phyloP scores from a whole-genome alignment of 108 stramenopile genomes.

The Aurantiochytrium sp. region DNA sequence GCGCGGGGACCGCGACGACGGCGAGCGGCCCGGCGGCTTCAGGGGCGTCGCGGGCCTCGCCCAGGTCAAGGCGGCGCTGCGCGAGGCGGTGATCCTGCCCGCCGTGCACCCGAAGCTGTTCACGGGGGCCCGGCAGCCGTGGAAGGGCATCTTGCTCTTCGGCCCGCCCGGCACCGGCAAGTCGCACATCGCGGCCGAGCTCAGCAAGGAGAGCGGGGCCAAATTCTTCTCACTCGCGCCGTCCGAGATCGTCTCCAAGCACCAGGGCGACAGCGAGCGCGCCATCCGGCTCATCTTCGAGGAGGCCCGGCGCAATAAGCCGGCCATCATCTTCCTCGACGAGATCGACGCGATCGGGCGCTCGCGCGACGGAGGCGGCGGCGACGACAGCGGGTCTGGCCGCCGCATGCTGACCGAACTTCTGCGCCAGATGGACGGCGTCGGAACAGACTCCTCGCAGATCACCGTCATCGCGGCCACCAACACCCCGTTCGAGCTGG shows the following conservation, averaged over 20 bases:
- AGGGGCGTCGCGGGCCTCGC: constrained; percentile 90
- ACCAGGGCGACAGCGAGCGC: constrained; percentile 95
- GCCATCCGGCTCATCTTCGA: constrained; percentile 93
- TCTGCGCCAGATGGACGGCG: constrained; percentile 97
- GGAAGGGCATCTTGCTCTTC: constrained; percentile 91
- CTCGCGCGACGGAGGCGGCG: constrained; percentile 52
- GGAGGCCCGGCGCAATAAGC: constrained; percentile 77
- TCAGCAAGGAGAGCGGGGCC: constrained; percentile 95
- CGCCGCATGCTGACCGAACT: constrained; percentile 96
- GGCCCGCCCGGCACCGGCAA: constrained; percentile 72
- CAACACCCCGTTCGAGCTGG: constrained; percentile 96
- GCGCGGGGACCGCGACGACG: background rate
- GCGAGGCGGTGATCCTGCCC: constrained; percentile 94
- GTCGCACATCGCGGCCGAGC: constrained; percentile 94
- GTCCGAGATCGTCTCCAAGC: constrained; percentile 92
- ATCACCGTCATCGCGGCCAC: constrained; percentile 89
- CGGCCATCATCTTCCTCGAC: constrained; percentile 91
- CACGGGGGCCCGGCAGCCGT: constrained; percentile 79
- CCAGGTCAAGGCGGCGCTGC: constrained; percentile 85
- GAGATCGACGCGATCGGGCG: constrained; percentile 93
- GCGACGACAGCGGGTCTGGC: constrained; percentile 80
- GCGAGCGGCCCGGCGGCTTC: background rate
- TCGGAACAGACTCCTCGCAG: constrained; percentile 71
- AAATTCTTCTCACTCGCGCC: constrained; percentile 93
- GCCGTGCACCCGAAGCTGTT: constrained; percentile 85